Evolutionary conservation across 2,329 filamentous ascomycete species (phyloP).

Genomic region (Trichoderma sp.): DNA sequence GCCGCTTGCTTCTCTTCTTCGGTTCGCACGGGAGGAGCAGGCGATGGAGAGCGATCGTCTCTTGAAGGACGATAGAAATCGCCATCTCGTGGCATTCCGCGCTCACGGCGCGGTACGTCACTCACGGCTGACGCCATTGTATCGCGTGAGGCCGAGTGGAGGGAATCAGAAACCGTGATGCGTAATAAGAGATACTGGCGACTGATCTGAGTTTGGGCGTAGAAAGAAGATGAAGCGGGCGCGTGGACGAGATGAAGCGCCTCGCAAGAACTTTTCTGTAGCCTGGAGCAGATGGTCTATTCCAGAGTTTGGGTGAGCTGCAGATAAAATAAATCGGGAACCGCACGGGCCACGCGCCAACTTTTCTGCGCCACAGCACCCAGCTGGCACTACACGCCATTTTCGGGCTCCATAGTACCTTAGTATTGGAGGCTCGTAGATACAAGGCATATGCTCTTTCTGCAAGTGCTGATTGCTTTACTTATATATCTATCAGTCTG

Average conservation of each 20-base stretch:
- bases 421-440: neutral
- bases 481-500: neutral
- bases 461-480: neutral
- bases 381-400: neutral
- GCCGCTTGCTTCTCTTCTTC: constrained; percentile 86
- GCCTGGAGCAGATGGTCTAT: constrained; percentile 16
- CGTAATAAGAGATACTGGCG: neutral
- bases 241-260: neutral
- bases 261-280: neutral
- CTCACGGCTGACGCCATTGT: constrained; percentile 53
- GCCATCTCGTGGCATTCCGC: constrained; percentile 39
- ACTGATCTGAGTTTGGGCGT: neutral
- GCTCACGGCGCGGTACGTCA: constrained; percentile 47
- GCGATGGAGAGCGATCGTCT: constrained; percentile 39
- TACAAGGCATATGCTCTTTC: neutral
- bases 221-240: neutral
- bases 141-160: neutral
- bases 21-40: constrained; percentile 52
- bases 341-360: constrained; percentile 33
- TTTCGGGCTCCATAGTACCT: neutral
- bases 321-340: constrained; percentile 22
- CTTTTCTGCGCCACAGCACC: constrained; percentile 18
- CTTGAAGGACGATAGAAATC: constrained; percentile 56
- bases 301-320: neutral
- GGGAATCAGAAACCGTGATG: neutral